These are phyloP conservation scores for Lachancea nothofagi DNA, from an alignment of 805 yeast species.

Conservation along the genomic window DNA sequence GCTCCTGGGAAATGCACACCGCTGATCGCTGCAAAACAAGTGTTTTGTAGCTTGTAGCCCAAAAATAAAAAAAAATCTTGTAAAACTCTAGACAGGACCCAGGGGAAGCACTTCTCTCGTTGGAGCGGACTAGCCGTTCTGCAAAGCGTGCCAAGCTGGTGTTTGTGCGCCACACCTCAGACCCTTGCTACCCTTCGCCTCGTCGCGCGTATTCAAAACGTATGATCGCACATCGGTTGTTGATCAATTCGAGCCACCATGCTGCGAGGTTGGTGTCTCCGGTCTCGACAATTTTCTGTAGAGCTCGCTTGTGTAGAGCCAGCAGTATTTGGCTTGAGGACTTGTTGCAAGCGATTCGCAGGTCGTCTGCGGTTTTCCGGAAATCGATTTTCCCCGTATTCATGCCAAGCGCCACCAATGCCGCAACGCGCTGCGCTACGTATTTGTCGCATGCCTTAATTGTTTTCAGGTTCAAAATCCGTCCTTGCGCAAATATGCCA, in stretches of 20 bases:
- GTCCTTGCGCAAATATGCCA: conserved; percentile 4
- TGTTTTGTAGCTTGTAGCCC: too few relatives aligned
- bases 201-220: conserved; percentile 4
- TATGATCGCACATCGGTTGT: neutral
- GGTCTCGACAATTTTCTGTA: neutral
- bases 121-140: too few relatives aligned
- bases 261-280: neutral
- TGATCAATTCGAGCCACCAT: conserved; percentile 8
- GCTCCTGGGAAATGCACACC: too few relatives aligned
- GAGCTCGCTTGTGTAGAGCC: conserved; percentile 5
- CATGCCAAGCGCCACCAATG: conserved; percentile 3
- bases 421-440: conserved; percentile 1
- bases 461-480: conserved; percentile 1
- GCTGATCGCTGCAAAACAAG: too few relatives aligned
- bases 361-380: neutral
- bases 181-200: too few relatives aligned
- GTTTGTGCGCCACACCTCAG: too few relatives aligned
- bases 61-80: too few relatives aligned
- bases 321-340: neutral
- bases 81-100: too few relatives aligned
- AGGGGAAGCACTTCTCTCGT: too few relatives aligned
- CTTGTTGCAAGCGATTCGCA: neutral
- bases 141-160: too few relatives aligned
- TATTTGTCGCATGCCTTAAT: conserved; percentile 3
- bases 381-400: conserved; percentile 8